Percentiles rank a stretch among this genome's conserved stretches.
Conservation (phyloP, 768 basidiomycete genomes). For the Suillus luteus region DNA sequence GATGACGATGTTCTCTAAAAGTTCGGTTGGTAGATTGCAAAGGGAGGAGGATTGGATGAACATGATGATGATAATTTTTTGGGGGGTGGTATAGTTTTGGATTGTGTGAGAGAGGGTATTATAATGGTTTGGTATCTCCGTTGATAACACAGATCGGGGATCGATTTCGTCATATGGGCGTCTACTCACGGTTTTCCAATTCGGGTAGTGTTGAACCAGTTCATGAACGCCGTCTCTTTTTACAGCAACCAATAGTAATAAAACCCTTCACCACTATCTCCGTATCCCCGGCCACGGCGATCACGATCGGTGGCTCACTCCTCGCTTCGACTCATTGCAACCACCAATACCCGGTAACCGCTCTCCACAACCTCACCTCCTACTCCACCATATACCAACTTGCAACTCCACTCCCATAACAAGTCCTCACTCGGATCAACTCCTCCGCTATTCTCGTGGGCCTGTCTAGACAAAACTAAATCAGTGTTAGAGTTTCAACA, state of each 20-base stretch:
- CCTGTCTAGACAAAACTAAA: neutral
- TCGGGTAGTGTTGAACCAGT: constrained; percentile 11
- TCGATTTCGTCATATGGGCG: constrained; percentile 3
- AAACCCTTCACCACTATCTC: constrained; percentile 8
- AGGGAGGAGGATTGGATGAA: constrained; percentile 25
- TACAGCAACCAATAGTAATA: neutral
- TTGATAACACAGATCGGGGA: constrained; percentile 3
- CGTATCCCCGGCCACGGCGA: constrained; percentile 7
- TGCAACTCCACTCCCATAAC: neutral
- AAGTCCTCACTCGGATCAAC: neutral
- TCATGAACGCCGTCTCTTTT: constrained; percentile 26
- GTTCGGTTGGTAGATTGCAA: constrained; percentile 41
- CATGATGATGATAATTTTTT: constrained; percentile 14
- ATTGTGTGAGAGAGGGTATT: constrained; percentile 4
- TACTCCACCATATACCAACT: neutral
- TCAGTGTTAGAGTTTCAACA: neutral
- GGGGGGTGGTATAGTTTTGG: constrained; percentile 13
- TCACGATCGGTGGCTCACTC: constrained; percentile 7
- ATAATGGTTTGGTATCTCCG: neutral
- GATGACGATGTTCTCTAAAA: constrained; percentile 51
- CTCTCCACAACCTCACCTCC: no score
- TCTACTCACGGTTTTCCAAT: constrained; percentile 8
- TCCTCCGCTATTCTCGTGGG: neutral
- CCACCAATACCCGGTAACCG: no score
- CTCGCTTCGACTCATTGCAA: no score